Base-by-base conservation (phyloP, 2,329 filamentous ascomycete species). In the Neopestalotiopsis sp. region DNA sequence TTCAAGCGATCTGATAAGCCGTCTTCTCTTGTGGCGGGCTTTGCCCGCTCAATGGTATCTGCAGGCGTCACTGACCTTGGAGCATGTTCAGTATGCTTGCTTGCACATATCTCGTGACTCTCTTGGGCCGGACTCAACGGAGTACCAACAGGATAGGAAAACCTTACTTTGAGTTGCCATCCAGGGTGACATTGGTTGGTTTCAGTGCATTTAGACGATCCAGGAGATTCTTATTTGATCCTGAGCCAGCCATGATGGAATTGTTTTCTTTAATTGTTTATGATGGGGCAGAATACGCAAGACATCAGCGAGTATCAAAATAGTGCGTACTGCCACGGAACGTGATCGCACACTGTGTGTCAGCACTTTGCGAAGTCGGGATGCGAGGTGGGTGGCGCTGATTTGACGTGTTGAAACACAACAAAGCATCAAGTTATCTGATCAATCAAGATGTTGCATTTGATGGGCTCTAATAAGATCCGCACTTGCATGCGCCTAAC, bases 191-290 rank as follows among this genome's bases (percentile, higher is more conserved):
- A 70, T 78, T 76, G 64, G 78, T 79, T 4, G 80, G 74, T 76
- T 84, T 83, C 49, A 90, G 79, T 10, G 87, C 87, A 65, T 87
- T 87, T 38, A 90, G 80, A 38, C 88, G 84, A 68, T 87, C 84
- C 28, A 89, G 78, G 30, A 90, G 79, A 24, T 83, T 83, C 70
- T 79, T 82, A 72, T 88, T 86, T 42, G 75, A 71, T 65, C 70
- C 73, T 24, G 68, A 66, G 45, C 71, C 67, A 62, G 68, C 66
- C 75, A 77, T 77, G 57, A 61, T 73, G 69, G 24, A 5, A 24
- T 20, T n/a, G 24, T 62, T 59, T 24, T 30, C 17, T 59, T 28
- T 14, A 5, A 7, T 14, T 6, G n/a, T n/a, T 10, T 62, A 34
- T 14, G 59, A 14, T 34, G 12, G 59, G 40, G 14, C 12, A 12